A percentile compares a stretch with the other conserved stretches of the same genome.
These are phyloP conservation scores for Suillus subalutaceus DNA, from an alignment of 768 basidiomycete genomes.

Conservation along the genomic window DNA sequence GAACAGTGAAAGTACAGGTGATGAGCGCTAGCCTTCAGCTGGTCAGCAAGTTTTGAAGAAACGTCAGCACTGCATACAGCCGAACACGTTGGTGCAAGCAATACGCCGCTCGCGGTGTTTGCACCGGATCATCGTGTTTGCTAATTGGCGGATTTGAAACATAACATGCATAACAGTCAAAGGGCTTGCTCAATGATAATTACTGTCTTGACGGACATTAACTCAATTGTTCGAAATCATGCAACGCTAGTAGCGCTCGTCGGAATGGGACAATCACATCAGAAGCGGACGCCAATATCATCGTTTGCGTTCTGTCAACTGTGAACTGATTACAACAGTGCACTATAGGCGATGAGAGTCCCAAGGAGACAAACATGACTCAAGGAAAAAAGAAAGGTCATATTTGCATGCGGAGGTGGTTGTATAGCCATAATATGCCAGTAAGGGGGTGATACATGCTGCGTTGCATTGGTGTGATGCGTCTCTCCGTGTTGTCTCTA, in stretches of 20 bases:
- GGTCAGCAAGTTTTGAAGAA: constrained; percentile 1
- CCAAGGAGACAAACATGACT: constrained; percentile 1
- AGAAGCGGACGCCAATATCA: neutral
- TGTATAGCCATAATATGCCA: constrained; percentile 22
- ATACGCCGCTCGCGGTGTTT: neutral
- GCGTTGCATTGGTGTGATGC: constrained; percentile 18
- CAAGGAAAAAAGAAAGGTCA: constrained; percentile 3
- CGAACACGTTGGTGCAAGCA: constrained; percentile 1
- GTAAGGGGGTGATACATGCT: constrained; percentile 28
- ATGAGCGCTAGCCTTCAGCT: neutral
- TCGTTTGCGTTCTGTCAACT: neutral
- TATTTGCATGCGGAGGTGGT: constrained; percentile 22
- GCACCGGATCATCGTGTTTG: neutral
- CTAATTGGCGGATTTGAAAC: neutral
- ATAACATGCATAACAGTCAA: neutral
- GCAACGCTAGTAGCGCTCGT: neutral
- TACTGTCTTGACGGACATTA: neutral
- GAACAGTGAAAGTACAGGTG: neutral
- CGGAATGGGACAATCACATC: neutral
- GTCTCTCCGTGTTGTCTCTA: constrained; percentile 11
- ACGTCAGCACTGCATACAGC: constrained; percentile 4
- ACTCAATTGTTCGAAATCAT: neutral
- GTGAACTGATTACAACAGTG: neutral
- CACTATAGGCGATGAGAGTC: neutral
- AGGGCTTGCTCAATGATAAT: neutral